Conservation (phyloP, 2,329 filamentous ascomycete species). For the Talaromyces verruculosus region DNA sequence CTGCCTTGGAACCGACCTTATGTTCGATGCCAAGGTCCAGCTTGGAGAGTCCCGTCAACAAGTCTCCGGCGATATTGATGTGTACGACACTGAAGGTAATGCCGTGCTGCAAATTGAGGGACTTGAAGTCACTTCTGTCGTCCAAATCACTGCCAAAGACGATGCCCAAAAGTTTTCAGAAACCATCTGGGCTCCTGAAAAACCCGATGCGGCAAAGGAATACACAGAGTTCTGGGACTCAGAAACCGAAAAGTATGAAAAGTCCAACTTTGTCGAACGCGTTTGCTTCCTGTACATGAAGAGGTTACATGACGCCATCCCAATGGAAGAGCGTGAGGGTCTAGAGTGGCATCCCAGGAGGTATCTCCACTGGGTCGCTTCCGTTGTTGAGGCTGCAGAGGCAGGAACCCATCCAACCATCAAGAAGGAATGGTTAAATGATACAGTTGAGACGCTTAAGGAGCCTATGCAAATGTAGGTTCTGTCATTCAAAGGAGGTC, state of each 20-base stretch:
- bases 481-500: not conserved
- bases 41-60: not conserved
- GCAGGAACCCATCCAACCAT: not conserved
- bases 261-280: constrained; percentile 4
- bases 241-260: not conserved
- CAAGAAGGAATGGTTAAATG: constrained; percentile 10
- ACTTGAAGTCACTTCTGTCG: constrained; percentile 5
- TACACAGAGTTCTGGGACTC: not conserved
- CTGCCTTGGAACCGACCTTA: not conserved
- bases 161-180: constrained; percentile 7
- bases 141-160: constrained; percentile 3
- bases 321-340: not conserved
- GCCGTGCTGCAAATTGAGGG: constrained; percentile 11
- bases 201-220: constrained; percentile 7
- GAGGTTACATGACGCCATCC: not conserved
- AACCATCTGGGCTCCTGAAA: constrained; percentile 12
- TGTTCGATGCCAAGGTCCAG: constrained; percentile 2
- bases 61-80: constrained; percentile 9
- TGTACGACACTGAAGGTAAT: constrained; percentile 8
- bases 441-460: not conserved
- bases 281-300: constrained; percentile 15
- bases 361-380: not conserved
- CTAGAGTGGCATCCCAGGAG: constrained; percentile 11
- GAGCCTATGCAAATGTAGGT: not conserved
- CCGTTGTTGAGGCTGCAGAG: not conserved